Conservation (phyloP, 2,329 filamentous ascomycete genomes). For the Neoscytalidium dimidiatum region DNA sequence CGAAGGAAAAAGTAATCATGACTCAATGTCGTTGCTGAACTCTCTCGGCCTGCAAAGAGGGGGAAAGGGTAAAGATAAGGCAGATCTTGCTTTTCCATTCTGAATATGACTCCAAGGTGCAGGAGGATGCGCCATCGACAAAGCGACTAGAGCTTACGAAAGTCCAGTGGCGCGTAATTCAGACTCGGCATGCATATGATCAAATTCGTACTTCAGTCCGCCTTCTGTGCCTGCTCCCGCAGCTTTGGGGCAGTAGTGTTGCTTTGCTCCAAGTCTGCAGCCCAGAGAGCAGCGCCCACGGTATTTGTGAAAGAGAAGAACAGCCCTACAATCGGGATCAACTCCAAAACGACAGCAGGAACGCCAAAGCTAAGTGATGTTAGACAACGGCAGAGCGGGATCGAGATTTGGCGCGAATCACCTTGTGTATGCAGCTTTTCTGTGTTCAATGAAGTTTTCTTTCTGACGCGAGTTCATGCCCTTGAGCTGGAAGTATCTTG, state of each 20-base stretch:
- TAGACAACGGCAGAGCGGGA: not conserved
- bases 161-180: too few species aligned
- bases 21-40: too few species aligned
- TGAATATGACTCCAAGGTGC: too few species aligned
- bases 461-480: conserved; percentile 69
- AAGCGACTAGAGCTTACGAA: too few species aligned
- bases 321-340: conserved; percentile 80
- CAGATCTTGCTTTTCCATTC: too few species aligned
- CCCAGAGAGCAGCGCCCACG: conserved; percentile 92
- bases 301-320: conserved; percentile 90
- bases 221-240: conserved; percentile 31
- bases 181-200: not conserved
- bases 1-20: too few species aligned
- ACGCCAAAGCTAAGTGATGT: conserved; percentile 61
- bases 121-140: too few species aligned
- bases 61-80: too few species aligned
- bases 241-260: conserved; percentile 38
- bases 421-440: conserved; percentile 79
- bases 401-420: conserved; percentile 44
- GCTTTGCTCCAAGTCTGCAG: conserved; percentile 72
- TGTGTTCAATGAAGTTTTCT: conserved; percentile 68
- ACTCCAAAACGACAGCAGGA: conserved; percentile 77
- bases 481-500: conserved; percentile 89
- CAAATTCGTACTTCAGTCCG: not conserved
- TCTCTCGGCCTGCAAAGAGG: too few species aligned